Percentiles rank a stretch among this genome's conserved stretches.
Conservation (phyloP, 148 eudicot genomes). For the Pouteria glomerata region DNA sequence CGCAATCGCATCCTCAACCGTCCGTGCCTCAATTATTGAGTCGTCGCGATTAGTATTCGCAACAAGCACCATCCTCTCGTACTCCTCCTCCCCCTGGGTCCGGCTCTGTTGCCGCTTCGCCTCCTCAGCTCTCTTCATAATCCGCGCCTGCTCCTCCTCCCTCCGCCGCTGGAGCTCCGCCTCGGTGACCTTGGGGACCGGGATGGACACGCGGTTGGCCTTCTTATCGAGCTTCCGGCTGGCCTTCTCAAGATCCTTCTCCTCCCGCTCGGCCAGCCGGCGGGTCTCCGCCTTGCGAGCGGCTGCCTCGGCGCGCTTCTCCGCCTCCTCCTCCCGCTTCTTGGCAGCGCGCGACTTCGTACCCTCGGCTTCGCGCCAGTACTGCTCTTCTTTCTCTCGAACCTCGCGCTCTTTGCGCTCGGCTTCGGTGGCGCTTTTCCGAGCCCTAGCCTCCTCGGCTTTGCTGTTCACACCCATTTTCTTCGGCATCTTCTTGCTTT, state of each 20-base stretch:
- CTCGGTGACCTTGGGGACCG: slow-evolving; percentile 68
- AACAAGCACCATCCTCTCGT: slow-evolving; percentile 66
- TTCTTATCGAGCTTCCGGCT: slow-evolving; percentile 74
- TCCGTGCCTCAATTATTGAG: slow-evolving; percentile 62
- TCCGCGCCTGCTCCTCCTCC: slow-evolving; percentile 60
- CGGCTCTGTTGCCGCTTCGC: slow-evolving; percentile 64
- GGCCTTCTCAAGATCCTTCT: slow-evolving; percentile 67
- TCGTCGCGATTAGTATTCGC: slow-evolving; percentile 77
- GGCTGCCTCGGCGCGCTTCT: slow-evolving; percentile 67
- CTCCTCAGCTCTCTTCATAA: slow-evolving; percentile 53
- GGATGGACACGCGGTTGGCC: slow-evolving; percentile 57
- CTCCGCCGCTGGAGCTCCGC: slow-evolving; percentile 54
- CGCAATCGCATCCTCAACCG: slow-evolving; percentile 82
- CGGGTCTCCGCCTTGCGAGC: slow-evolving; percentile 81
- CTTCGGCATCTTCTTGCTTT: slow-evolving; percentile 74
- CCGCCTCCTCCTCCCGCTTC: slow-evolving; percentile 87
- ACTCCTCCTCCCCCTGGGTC: slow-evolving; percentile 78
- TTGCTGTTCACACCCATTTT: slow-evolving; percentile 93
- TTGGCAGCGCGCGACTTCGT: slow-evolving; percentile 74
- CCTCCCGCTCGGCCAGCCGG: slow-evolving; percentile 73
- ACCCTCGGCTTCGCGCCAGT: slow-evolving; percentile 97
- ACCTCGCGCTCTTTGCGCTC: slow-evolving; percentile 63
- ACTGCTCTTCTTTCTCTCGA: slow-evolving; percentile 63
- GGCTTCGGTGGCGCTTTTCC: slow-evolving; percentile 56
- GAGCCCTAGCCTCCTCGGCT: slow-evolving; percentile 74